These are phyloP conservation scores for Escallonia rubra DNA, from an alignment of 129 eudicot genomes.

Conservation along the genomic window DNA sequence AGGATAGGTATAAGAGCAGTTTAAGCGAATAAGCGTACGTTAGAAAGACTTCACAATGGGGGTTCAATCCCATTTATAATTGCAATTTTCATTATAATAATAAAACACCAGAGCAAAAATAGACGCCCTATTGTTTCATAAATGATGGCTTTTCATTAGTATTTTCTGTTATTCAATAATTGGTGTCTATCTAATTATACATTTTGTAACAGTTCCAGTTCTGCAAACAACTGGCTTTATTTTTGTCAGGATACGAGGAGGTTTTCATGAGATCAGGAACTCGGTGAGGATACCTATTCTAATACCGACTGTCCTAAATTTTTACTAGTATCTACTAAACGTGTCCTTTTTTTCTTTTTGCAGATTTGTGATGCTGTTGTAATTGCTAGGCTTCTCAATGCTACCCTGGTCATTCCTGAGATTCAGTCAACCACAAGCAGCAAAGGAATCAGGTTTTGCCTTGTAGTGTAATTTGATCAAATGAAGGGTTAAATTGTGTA, in stretches of 20 bases:
- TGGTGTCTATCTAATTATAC: slow-evolving; percentile 6
- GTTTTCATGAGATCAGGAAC: slow-evolving; percentile 92
- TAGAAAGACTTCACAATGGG: too few relatives aligned
- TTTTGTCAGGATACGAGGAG: slow-evolving; percentile 89
- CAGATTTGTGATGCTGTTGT: slow-evolving; percentile 95
- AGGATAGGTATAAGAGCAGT: too few relatives aligned
- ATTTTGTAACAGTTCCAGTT: slow-evolving; percentile 59
- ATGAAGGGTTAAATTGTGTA: too few relatives aligned
- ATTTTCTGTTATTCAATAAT: too few relatives aligned
- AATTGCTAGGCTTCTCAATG: slow-evolving; percentile 86
- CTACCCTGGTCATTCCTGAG: slow-evolving; percentile 92
- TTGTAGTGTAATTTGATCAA: too few relatives aligned
- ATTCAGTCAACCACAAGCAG: slow-evolving; percentile 96
- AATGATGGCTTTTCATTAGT: not conserved
- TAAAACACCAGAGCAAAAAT: not conserved
- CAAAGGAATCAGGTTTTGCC: slow-evolving; percentile 82
- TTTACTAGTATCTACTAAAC: not conserved
- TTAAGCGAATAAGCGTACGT: too few relatives aligned
- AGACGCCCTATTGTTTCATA: not conserved
- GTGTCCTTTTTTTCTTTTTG: slow-evolving; percentile 8
- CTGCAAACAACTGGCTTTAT: slow-evolving; percentile 62
- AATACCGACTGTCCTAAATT: slow-evolving; percentile 1
- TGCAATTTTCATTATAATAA: not conserved
- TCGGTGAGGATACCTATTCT: slow-evolving; percentile 46
- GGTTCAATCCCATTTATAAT: not conserved